Conservation (phyloP, 768 basidiomycete species). For the Lactarius indigo region DNA sequence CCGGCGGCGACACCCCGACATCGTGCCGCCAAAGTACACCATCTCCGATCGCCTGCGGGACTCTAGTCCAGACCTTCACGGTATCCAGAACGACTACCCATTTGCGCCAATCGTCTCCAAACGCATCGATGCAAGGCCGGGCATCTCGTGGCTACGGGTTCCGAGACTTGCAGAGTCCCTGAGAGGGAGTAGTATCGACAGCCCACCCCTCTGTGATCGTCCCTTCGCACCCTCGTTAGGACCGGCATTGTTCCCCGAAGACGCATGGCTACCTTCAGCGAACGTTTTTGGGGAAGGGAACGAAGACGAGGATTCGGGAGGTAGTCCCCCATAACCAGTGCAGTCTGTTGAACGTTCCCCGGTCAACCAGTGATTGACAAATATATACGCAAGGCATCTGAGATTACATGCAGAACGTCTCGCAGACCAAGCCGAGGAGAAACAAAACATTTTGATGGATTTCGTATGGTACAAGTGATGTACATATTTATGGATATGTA, state of each 20-base stretch:
- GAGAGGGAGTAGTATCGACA: background rate
- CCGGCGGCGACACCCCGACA: background rate
- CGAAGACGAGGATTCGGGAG: background rate
- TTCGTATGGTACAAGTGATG: too few species aligned
- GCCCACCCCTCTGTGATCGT: background rate
- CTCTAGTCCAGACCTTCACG: background rate
- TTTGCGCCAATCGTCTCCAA: background rate
- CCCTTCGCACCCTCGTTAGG: background rate
- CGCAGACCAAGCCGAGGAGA: too few species aligned
- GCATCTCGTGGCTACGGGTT: background rate
- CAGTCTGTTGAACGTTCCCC: background rate
- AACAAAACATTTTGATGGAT: too few species aligned
- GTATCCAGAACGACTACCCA: background rate
- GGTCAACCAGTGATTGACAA: too few species aligned
- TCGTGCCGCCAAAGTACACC: background rate
- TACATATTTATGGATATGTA: too few species aligned
- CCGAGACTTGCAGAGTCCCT: background rate
- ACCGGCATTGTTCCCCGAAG: background rate
- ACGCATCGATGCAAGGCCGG: background rate
- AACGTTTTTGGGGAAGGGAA: background rate
- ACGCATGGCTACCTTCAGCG: background rate
- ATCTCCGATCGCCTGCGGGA: background rate
- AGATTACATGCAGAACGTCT: too few species aligned
- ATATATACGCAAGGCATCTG: too few species aligned
- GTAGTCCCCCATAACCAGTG: background rate